Evolutionary conservation across 2,329 filamentous ascomycete species (phyloP).

Genomic region (Alternaria conjuncta): DNA sequence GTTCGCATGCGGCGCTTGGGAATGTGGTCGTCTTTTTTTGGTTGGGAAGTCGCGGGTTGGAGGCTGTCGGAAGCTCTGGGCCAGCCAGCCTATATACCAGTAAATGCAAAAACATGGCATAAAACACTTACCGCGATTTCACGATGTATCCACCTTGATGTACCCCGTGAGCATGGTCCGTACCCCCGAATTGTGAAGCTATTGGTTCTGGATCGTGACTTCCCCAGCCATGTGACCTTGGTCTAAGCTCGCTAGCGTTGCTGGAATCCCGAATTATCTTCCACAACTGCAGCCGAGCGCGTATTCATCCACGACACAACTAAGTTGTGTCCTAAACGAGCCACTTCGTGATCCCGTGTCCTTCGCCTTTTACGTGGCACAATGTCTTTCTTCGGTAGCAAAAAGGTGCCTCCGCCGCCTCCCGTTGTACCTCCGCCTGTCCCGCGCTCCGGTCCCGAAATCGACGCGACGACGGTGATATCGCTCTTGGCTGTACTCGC

Average conservation of each 20-base stretch:
- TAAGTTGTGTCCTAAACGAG: slow-evolving; percentile 14
- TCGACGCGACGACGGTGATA: slow-evolving; percentile 60
- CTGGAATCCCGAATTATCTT: slow-evolving; percentile 27
- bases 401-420: slow-evolving; percentile 57
- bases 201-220: slow-evolving; percentile 38
- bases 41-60: background rate
- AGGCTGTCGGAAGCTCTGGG: background rate
- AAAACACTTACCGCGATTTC: slow-evolving; percentile 8
- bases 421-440: slow-evolving; percentile 60
- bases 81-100: slow-evolving; percentile 19
- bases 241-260: background rate
- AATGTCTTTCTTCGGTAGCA: slow-evolving; percentile 31
- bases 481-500: slow-evolving; percentile 62
- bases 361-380: slow-evolving; percentile 7
- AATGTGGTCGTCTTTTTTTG: slow-evolving; percentile 10
- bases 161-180: slow-evolving; percentile 25
- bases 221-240: slow-evolving; percentile 34
- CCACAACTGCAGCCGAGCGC: slow-evolving; percentile 14
- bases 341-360: slow-evolving; percentile 1
- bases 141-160: slow-evolving; percentile 10
- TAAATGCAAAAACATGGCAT: slow-evolving; percentile 30
- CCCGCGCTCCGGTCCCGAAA: slow-evolving; percentile 57
- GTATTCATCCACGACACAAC: slow-evolving; percentile 10
- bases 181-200: slow-evolving; percentile 27
- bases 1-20: slow-evolving; percentile 5